Conservation (phyloP, 192 early-diverging fungal genomes). For the Podila epigama region DNA sequence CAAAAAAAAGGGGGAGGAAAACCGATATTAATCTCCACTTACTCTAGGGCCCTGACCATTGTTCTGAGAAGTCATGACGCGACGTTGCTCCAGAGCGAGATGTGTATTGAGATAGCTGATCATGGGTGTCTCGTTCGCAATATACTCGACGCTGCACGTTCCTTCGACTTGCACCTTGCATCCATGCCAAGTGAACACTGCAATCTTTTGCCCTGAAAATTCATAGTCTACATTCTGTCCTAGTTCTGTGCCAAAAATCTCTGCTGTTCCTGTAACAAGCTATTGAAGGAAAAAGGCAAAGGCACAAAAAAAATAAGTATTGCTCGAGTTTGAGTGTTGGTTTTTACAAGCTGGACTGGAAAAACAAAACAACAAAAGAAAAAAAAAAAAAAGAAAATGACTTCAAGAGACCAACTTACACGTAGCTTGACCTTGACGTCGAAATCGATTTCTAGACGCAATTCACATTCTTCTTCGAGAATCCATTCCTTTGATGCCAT, state of each 20-base stretch:
- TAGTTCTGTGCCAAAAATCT: conserved; percentile 96
- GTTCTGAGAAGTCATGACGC: conserved; percentile 56
- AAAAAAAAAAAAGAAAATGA: background rate
- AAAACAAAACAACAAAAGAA: background rate
- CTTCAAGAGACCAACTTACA: conserved; percentile 56
- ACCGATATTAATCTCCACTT: background rate
- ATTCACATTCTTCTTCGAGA: conserved; percentile 83
- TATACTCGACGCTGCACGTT: conserved; percentile 79
- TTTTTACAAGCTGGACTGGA: too few species aligned
- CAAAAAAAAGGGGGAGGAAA: too few species aligned
- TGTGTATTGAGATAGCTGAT: conserved; percentile 87
- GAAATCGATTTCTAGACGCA: conserved; percentile 92
- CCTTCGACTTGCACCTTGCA: conserved; percentile 73
- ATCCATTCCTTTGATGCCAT: conserved; percentile 61
- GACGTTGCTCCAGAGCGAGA: conserved; percentile 81
- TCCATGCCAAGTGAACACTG: conserved; percentile 93
- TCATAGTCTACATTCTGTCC: conserved; percentile 78
- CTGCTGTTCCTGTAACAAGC: conserved; percentile 81
- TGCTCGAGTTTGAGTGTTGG: too few species aligned
- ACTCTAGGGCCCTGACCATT: conserved; percentile 59
- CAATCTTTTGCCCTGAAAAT: conserved; percentile 87
- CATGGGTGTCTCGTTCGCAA: conserved; percentile 98
- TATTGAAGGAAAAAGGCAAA: conserved; percentile 9
- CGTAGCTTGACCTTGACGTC: conserved; percentile 70
- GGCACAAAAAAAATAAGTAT: background rate